These are phyloP conservation scores for Cystobasidium ongulense DNA, from an alignment of 768 basidiomycete genomes.

Conservation along the genomic window DNA sequence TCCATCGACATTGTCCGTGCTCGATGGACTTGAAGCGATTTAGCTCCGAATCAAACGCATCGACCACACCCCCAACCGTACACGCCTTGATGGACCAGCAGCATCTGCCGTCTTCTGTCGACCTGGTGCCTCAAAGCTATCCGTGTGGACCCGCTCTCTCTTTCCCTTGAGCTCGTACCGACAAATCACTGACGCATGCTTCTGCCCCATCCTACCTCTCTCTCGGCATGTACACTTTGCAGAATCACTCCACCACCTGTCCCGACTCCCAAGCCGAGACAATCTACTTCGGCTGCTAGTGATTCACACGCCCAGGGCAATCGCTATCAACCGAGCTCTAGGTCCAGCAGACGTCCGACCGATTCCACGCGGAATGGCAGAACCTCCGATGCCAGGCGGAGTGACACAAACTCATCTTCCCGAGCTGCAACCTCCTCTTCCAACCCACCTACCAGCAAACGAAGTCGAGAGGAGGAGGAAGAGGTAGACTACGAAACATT, in stretches of 20 bases:
- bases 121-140: background rate
- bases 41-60: too few species aligned
- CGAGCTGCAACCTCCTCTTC: background rate
- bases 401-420: background rate
- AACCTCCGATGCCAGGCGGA: background rate
- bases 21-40: too few species aligned
- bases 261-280: background rate
- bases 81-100: too few species aligned
- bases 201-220: background rate
- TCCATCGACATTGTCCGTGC: too few species aligned
- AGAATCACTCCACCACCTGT: background rate
- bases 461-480: background rate
- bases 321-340: background rate
- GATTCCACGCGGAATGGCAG: background rate
- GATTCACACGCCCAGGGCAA: background rate
- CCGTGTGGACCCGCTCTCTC: constrained; percentile 3
- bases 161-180: background rate
- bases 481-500: constrained; percentile 25
- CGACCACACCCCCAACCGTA: too few species aligned
- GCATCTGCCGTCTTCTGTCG: background rate
- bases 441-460: background rate
- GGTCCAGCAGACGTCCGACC: background rate
- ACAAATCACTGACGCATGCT: background rate
- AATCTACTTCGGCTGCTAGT: background rate
- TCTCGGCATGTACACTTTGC: background rate